These are phyloP conservation scores for Pterocarpus santalinus DNA, from an alignment of 306 rosid genomes.

Conservation along the genomic window DNA sequence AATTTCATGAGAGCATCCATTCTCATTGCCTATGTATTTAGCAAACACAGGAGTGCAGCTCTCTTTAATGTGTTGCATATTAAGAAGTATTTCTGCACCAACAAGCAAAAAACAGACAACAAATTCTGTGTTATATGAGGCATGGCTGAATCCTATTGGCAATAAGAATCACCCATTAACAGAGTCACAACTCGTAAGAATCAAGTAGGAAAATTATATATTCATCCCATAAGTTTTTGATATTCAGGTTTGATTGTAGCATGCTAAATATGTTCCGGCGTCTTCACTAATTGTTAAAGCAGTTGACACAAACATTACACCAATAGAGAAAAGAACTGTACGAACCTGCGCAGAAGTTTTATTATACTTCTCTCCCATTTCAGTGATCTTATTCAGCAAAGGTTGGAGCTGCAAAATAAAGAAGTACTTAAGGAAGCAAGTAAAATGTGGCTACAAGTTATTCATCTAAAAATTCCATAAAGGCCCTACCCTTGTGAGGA, in stretches of 20 bases:
- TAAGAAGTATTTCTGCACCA: not conserved
- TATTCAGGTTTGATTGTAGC: not conserved
- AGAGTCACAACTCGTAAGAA: not conserved
- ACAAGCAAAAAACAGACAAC: not conserved
- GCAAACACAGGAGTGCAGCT: not conserved
- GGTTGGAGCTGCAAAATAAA: conserved; percentile 84
- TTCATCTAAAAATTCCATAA: conserved; percentile 4
- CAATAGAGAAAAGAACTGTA: conserved; percentile 31
- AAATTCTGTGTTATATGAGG: not conserved
- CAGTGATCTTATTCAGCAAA: conserved; percentile 68
- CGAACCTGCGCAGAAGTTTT: conserved; percentile 73
- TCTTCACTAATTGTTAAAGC: conserved; percentile 22
- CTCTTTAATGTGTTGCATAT: not conserved
- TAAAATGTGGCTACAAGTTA: conserved; percentile 24
- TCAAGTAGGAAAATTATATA: not conserved
- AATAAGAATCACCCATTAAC: not conserved
- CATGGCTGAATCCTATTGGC: conserved; percentile 1
- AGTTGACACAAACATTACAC: conserved; percentile 17
- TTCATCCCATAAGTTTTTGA: not conserved
- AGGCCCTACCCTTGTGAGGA: conserved; percentile 63
- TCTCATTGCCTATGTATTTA: not conserved
- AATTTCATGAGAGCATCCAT: too few species aligned
- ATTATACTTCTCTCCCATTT: conserved; percentile 66
- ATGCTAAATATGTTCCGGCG: not conserved
- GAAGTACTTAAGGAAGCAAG: conserved; percentile 39